Base-by-base conservation (phyloP, 495 filamentous ascomycete species). In the Corynascus novoguineensis region DNA sequence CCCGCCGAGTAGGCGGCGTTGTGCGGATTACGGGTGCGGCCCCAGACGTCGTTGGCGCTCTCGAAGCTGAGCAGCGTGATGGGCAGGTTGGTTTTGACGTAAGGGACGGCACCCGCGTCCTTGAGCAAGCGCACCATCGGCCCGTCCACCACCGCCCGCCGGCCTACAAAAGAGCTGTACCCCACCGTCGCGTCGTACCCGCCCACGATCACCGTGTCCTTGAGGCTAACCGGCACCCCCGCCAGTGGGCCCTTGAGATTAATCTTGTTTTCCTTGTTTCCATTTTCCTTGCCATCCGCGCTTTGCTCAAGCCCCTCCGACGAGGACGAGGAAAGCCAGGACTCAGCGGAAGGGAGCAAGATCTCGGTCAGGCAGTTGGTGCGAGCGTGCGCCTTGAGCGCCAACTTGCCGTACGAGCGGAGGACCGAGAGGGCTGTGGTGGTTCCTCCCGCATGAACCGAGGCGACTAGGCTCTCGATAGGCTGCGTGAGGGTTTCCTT, bases 351-450 rank as follows among this genome's bases (percentile, higher is more conserved):
- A 0, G 83, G 77, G 11, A 98, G 78, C 70, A 97, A 78, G 34
- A 97, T 76, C 74, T 98, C 93, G 0, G 93, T 98, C 5, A 96
- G 71, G 61, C 90, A 96, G 70, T 96, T 97, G 0, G 91, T 96
- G 69, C 87, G 85, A 45, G 83, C 76, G 49, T 97, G 93, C 6
- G 92, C 93, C 60, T 83, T 84, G 32, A 96, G 70, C 1, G 92
- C 88, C 11, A 91, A 81, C 72, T 95, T 96, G 64, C 90, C 90
- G 65, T 96, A 98, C n/a, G 90, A 84, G 53, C 76, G 84, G 14
- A 98, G 83, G 28, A 98, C 81, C 55, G 92, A 84, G 27, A 86
- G 70, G 0, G 90, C 84, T 4, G 81, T 73, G 40, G 84, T 70
- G n/a, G 75, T 69, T 22, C 82, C 75, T 9, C 82, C 75, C 9